phyloP scores from a whole-genome alignment of 148 eudicot species.

The Camellia lanceoleosa region DNA sequence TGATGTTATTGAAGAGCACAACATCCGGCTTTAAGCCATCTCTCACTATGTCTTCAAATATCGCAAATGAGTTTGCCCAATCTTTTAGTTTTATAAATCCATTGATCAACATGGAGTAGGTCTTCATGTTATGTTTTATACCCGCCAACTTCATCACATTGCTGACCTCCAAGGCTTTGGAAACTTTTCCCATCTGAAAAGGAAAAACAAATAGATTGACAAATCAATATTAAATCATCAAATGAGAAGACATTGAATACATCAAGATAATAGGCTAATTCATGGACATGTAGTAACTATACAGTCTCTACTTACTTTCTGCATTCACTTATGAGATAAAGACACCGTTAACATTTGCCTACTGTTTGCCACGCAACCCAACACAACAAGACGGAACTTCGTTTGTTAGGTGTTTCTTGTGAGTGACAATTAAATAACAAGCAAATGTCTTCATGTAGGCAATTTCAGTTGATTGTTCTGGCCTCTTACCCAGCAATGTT shows the following conservation, averaged over 20 bases:
- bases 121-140: slow-evolving; percentile 85
- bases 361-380: neutral
- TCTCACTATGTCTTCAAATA: slow-evolving; percentile 75
- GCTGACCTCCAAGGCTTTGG: slow-evolving; percentile 83
- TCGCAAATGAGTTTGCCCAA: slow-evolving; percentile 93
- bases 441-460: neutral
- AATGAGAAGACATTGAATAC: slow-evolving; percentile 1
- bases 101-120: slow-evolving; percentile 92
- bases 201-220: slow-evolving; percentile 8
- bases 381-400: neutral
- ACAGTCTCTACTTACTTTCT: neutral
- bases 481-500: neutral
- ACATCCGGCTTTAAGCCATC: slow-evolving; percentile 94
- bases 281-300: neutral
- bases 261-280: neutral
- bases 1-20: slow-evolving; percentile 84
- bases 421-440: neutral
- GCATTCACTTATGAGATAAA: neutral
- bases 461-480: neutral
- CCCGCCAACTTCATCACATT: slow-evolving; percentile 67
- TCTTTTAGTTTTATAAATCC: slow-evolving; percentile 83
- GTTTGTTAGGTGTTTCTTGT: neutral
- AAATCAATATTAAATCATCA: slow-evolving; percentile 2
- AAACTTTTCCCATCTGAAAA: slow-evolving; percentile 71
- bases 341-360: neutral